Conservation (phyloP, 225 moss, liverwort and hornwort genomes). For the Pleurozium schreberi region DNA sequence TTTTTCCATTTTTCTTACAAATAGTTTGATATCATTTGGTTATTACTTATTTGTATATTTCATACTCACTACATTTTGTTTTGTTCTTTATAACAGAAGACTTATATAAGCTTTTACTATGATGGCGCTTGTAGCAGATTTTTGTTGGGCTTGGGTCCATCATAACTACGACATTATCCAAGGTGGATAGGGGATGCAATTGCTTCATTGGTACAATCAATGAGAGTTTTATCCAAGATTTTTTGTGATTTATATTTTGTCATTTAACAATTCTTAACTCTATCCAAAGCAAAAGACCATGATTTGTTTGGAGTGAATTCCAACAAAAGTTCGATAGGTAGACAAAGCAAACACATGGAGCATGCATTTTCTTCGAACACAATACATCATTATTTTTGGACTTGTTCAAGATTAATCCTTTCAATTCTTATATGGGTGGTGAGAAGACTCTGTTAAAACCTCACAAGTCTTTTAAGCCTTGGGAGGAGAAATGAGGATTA, state of each 20-base stretch:
- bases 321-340: background rate
- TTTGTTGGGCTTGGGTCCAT: background rate
- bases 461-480: background rate
- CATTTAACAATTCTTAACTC: background rate
- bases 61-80: background rate
- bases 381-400: background rate
- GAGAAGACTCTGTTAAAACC: too few species aligned
- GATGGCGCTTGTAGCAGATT: background rate
- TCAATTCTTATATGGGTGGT: background rate
- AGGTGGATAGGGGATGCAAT: background rate
- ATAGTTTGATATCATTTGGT: background rate
- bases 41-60: background rate
- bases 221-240: background rate
- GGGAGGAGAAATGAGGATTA: background rate
- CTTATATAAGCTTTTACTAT: background rate
- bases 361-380: background rate
- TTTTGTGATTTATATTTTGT: background rate
- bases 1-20: background rate
- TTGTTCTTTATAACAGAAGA: background rate
- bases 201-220: background rate
- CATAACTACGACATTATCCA: background rate
- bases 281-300: background rate
- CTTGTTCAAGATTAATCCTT: background rate
- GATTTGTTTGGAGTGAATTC: background rate
- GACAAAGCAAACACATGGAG: background rate